A percentile compares a stretch with the other conserved stretches of the same genome.
These are phyloP conservation scores for Plasmodium adleri DNA, from an alignment of 169 alveolate genomes.

Conservation along the genomic window DNA sequence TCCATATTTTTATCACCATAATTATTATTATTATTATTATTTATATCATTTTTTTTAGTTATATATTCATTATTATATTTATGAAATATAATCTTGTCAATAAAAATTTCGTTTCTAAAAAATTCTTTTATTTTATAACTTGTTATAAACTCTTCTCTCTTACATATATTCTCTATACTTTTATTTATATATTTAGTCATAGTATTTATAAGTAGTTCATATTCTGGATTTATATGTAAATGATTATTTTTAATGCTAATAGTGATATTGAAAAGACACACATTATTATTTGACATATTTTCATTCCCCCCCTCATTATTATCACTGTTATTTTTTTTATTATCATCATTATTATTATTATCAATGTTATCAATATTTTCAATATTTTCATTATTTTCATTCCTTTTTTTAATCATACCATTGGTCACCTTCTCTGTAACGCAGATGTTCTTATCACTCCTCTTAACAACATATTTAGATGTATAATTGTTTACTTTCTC, in stretches of 20 bases:
- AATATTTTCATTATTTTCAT: not conserved
- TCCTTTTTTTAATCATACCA: not conserved
- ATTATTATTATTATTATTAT: not conserved
- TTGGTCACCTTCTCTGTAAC: not conserved
- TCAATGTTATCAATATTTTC: not conserved
- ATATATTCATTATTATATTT: not conserved
- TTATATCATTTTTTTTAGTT: not conserved
- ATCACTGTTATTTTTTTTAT: not conserved
- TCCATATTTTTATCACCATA: not conserved
- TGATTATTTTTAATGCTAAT: constrained; percentile 16
- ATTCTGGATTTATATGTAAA: constrained; percentile 26
- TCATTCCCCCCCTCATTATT: not conserved
- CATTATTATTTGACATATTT: constrained; percentile 15
- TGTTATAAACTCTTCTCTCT: constrained; percentile 28
- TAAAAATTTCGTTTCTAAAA: constrained; percentile 33
- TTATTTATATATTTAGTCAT: constrained; percentile 2
- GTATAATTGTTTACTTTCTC: not conserved
- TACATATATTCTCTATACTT: constrained; percentile 30
- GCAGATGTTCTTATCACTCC: not conserved
- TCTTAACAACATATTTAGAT: too few species aligned
- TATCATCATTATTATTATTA: not conserved
- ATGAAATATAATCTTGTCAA: constrained; percentile 19
- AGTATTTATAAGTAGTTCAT: constrained; percentile 23
- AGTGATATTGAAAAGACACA: constrained; percentile 25
- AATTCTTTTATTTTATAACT: constrained; percentile 29